Conservation (phyloP, 208 protist genomes). For the Trypanosoma conorhini region DNA sequence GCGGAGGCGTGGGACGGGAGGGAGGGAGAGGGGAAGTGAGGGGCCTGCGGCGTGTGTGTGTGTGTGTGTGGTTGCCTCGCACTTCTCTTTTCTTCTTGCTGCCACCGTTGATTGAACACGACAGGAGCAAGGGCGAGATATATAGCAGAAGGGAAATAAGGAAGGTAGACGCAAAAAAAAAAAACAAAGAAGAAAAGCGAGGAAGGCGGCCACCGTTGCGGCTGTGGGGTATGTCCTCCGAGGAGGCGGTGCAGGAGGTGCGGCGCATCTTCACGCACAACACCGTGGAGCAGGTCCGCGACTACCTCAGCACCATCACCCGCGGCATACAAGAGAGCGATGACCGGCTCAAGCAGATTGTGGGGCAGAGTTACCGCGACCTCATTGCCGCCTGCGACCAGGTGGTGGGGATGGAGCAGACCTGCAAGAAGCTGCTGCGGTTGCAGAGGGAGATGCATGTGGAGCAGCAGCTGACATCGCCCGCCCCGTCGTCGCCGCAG, state of each 20-base stretch:
- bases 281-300: conserved; percentile 46
- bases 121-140: neutral
- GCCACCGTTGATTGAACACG: neutral
- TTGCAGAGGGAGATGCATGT: conserved; percentile 28
- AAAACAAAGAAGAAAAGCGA: neutral
- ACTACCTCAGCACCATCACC: conserved; percentile 56
- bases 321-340: conserved; percentile 59
- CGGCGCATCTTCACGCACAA: conserved; percentile 59
- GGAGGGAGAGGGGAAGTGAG: neutral
- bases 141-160: too few relatives aligned
- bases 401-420: conserved; percentile 50
- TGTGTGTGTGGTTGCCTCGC: neutral
- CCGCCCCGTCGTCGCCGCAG: neutral
- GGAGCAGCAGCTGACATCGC: neutral
- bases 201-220: neutral
- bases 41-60: neutral
- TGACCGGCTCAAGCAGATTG: conserved; percentile 41
- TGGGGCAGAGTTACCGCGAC: conserved; percentile 61
- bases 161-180: neutral
- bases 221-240: conserved; percentile 21
- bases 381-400: conserved; percentile 57
- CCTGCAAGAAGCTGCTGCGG: conserved; percentile 42
- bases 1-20: too few relatives aligned
- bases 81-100: conserved; percentile 1
- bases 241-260: conserved; percentile 65